phyloP scores from a whole-genome alignment of 2,329 filamentous ascomycete species.

The Thermothelomyces thermophilus region DNA sequence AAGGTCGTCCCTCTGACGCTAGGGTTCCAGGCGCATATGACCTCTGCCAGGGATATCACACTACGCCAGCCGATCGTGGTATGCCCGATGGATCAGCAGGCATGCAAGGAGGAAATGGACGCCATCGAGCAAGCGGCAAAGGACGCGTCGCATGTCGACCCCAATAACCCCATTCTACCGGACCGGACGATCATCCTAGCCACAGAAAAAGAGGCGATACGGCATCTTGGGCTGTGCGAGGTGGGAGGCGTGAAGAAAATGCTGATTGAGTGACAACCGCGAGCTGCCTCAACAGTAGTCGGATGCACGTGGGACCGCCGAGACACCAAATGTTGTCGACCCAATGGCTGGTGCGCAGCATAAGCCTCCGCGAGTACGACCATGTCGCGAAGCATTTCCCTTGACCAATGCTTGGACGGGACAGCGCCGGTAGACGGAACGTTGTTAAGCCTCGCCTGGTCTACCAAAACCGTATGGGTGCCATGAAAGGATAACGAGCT shows the following conservation, averaged over 20 bases:
- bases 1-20: neutral
- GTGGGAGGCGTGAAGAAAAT: slow-evolving; percentile 60
- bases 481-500: too few relatives aligned
- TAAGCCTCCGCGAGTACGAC: neutral
- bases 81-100: slow-evolving; percentile 88
- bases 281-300: neutral
- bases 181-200: slow-evolving; percentile 74
- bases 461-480: too few relatives aligned
- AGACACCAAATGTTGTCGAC: neutral
- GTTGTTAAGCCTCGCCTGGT: too few relatives aligned
- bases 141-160: slow-evolving; percentile 81
- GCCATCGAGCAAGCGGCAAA: slow-evolving; percentile 94
- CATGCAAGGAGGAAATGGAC: slow-evolving; percentile 97
- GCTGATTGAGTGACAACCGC: slow-evolving; percentile 49
- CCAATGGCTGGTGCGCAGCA: neutral
- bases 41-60: slow-evolving; percentile 78
- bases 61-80: slow-evolving; percentile 92
- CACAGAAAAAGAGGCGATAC: slow-evolving; percentile 60
- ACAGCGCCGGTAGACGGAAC: too few relatives aligned
- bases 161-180: slow-evolving; percentile 88
- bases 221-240: slow-evolving; percentile 56
- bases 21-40: slow-evolving; percentile 69
- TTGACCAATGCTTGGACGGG: too few relatives aligned
- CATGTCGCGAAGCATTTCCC: neutral
- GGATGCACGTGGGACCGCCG: neutral